Evolutionary conservation across 257 asterid species (phyloP).

Genomic region (Ajuga chamaepitys): DNA sequence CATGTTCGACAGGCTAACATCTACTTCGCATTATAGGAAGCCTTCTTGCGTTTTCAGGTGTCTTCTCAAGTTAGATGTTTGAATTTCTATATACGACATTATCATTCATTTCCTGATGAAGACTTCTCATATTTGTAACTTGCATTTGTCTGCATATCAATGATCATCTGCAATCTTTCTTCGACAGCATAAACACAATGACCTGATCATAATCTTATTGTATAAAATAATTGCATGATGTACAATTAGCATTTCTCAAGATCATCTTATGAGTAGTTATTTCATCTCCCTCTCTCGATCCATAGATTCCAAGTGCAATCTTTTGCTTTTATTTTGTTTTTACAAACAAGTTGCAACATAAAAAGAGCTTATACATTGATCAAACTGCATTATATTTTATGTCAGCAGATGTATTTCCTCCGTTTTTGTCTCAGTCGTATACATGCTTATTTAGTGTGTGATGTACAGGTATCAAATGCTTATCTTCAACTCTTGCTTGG

Average conservation of each 20-base stretch:
- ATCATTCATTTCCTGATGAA: background rate
- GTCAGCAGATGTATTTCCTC: background rate
- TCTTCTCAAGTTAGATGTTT: background rate
- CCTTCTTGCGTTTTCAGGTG: background rate
- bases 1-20: background rate
- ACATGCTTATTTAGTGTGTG: too few relatives aligned
- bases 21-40: background rate
- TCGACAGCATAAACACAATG: background rate
- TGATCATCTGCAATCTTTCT: background rate
- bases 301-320: background rate
- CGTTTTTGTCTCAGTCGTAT: background rate
- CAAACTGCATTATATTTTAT: background rate
- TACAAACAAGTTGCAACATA: background rate
- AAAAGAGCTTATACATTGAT: background rate
- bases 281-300: background rate
- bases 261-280: background rate
- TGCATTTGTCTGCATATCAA: background rate
- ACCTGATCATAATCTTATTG: background rate
- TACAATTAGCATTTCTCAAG: background rate
- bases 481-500: constrained; percentile 78
- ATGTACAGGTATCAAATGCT: constrained; percentile 79
- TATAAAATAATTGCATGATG: background rate
- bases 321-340: background rate
- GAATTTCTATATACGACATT: background rate
- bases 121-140: background rate